Percentiles rank a stretch among this genome's conserved stretches.
Conservation (phyloP, 2,329 filamentous ascomycete genomes). For the Clarireedia homoeocarpa region DNA sequence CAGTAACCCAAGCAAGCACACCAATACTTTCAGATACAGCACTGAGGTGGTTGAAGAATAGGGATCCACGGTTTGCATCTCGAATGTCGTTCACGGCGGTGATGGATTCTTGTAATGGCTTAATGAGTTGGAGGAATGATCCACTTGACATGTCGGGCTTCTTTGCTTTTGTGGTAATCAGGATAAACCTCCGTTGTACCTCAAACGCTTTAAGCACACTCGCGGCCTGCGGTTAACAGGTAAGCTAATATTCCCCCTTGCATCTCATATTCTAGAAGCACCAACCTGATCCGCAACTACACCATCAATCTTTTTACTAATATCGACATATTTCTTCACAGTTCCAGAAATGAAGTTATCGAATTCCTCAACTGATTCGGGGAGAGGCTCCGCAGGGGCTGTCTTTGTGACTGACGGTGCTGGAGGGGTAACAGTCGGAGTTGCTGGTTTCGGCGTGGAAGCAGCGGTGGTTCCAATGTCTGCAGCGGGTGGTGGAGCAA, state of each 20-base stretch:
- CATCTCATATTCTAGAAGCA: not conserved
- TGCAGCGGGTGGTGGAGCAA: conserved; percentile 39
- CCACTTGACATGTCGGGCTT: conserved; percentile 65
- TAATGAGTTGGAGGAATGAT: conserved; percentile 70
- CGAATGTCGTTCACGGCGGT: conserved; percentile 72
- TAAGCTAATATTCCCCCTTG: too few species aligned
- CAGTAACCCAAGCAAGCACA: conserved; percentile 82
- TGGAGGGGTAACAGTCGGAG: conserved; percentile 23
- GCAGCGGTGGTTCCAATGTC: conserved; percentile 32
- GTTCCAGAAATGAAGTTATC: conserved; percentile 68
- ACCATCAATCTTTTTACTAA: conserved; percentile 71
- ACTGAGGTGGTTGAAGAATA: conserved; percentile 73
- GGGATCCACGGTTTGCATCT: conserved; percentile 69
- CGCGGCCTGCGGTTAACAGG: conserved; percentile 34
- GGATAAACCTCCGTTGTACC: conserved; percentile 79
- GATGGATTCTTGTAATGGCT: conserved; percentile 78
- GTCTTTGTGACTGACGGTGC: conserved; percentile 37
- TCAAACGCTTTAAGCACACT: conserved; percentile 60
- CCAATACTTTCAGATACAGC: conserved; percentile 87
- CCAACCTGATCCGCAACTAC: conserved; percentile 72
- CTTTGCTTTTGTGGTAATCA: conserved; percentile 83
- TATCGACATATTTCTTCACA: conserved; percentile 68
- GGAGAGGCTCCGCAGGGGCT: conserved; percentile 46
- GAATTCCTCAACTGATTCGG: conserved; percentile 79
- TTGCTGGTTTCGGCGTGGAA: conserved; percentile 24